Conservation (phyloP, 306 rosid species). For the Luffa acutangula region DNA sequence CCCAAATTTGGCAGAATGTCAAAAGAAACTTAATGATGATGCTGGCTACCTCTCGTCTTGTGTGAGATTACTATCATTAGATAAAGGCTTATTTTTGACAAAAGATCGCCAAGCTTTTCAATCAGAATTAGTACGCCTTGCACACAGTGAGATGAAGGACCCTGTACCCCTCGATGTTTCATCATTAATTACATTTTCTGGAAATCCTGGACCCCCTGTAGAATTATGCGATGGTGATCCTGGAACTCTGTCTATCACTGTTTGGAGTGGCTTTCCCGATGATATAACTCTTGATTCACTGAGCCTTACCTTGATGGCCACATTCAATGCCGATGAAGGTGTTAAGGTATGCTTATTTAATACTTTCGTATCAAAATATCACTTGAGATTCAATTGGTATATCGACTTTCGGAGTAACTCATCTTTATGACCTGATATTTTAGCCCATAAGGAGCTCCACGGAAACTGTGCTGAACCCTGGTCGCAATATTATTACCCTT, state of each 20-base stretch:
- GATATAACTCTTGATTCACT: constrained; percentile 90
- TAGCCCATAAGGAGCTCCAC: constrained; percentile 76
- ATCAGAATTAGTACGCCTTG: constrained; percentile 77
- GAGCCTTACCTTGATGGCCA: constrained; percentile 79
- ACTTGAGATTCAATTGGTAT: not conserved
- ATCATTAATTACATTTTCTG: constrained; percentile 86
- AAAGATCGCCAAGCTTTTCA: constrained; percentile 92
- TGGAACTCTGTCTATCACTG: constrained; percentile 69
- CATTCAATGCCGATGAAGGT: constrained; percentile 84
- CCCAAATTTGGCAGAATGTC: constrained; percentile 92
- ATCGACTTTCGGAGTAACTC: not conserved
- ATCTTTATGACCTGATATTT: constrained; percentile 22
- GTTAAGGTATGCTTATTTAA: constrained; percentile 53
- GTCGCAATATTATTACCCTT: constrained; percentile 79
- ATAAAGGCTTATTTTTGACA: constrained; percentile 66
- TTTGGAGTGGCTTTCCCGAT: constrained; percentile 98
- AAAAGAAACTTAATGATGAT: constrained; percentile 80
- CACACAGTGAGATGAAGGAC: constrained; percentile 92
- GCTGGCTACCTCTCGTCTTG: constrained; percentile 97
- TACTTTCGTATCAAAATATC: not conserved
- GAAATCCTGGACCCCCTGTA: constrained; percentile 87
- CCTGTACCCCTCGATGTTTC: constrained; percentile 95
- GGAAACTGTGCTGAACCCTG: constrained; percentile 72
- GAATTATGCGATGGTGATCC: constrained; percentile 93
- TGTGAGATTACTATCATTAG: constrained; percentile 92